Base-by-base conservation (phyloP, 345 rosid genomes). In the Nephelium lappaceum region DNA sequence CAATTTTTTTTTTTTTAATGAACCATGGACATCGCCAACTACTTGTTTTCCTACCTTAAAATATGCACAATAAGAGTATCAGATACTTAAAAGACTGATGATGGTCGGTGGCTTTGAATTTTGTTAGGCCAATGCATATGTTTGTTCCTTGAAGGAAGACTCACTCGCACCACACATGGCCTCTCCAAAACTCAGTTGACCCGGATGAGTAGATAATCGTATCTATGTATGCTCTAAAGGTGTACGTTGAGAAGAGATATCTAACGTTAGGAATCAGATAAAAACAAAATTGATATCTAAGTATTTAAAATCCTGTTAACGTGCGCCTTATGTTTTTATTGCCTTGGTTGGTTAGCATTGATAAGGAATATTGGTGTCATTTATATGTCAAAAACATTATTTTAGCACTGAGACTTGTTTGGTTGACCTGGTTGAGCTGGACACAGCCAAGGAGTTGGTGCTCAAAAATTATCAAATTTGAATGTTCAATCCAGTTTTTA, bases 71-170 rank as follows among this genome's bases (percentile, higher is more conserved):
- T 14, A 67, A 71, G 67, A 39, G 43, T 72, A 57, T 21, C 47
- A 42, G 72, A 27, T 76, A 66, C 31, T 45, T 60, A 3, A 61
- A 53, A 45, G 36, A 8, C 12, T 41, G 21, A 60, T 10, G 39
- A 43, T 66, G 85, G 83, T 82, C 80, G 78, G 83, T 82, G 81
- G 69, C 61, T 55, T 55, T 6, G 24, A 31, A 27, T 49, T 77
- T 63, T 68, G 25, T 63, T 72, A 61, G 64, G 57, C 76, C 73
- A 72, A 47, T 57, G 83, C 27, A 47, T 72, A 49, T 49, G 61
- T 39, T 75, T 57, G 19, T 68, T 43, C 51, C n/a, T 45, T 65
- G 38, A 42, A 72, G 68, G 65, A 75, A 73, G 72, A 41, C 72
- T 72, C 16, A 61, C 53, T 73, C 41, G 6, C 76, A 12, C 12